Evolutionary conservation across 1,284 basidiomycete genomes (phyloP), one percentile per base, ranked within the genome.

Genomic region (Rhodotorula glutinis): DNA sequence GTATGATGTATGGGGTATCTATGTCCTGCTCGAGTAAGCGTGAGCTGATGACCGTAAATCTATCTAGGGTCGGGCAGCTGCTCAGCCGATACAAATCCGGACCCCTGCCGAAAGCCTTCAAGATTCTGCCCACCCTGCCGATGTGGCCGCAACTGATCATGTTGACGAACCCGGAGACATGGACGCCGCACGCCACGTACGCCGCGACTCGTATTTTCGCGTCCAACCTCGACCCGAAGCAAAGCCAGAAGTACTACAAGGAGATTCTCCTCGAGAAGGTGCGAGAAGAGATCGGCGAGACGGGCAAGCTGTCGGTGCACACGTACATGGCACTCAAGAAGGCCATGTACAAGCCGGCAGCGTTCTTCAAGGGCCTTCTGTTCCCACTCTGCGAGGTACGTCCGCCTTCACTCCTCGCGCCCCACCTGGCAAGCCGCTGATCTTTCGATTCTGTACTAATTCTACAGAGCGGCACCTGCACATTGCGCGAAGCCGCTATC

Each of bases 291-390:
- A 96, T 99, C 72, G 82, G 84, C 66, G 77, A 79, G 65, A 77
- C 78, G n/a, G 85, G 87, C 43, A 98, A 94, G 77, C 83, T 98
- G 57, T 89, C 91, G 76, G 89, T 92, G 33, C 96, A 98, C 71
- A 90, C 93, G 71, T 99, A 96, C 76, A 74, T 74, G 69, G 88
- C 89, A 30, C 80, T 98, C 74, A 95, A 93, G 78, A 88, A 92
- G 74, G 86, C 91, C 16, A 80, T 98, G 67, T 98, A 95, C 80
- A 99, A 98, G 79, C 96, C 96, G 7, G 90, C 90, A 2, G 94
- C 96, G 1, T 98, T 98, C 79, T 98, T 98, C 84, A 98, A 98
- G 80, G 96, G 95, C 7, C 88, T 99, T 67, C 84, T 99, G 46
- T 98, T 98, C 79, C 96, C 96, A 1, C 83, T 99, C 75, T 86